Evolutionary conservation across 306 rosid genomes (phyloP).

Genomic region (Mimosa bimucronata): DNA sequence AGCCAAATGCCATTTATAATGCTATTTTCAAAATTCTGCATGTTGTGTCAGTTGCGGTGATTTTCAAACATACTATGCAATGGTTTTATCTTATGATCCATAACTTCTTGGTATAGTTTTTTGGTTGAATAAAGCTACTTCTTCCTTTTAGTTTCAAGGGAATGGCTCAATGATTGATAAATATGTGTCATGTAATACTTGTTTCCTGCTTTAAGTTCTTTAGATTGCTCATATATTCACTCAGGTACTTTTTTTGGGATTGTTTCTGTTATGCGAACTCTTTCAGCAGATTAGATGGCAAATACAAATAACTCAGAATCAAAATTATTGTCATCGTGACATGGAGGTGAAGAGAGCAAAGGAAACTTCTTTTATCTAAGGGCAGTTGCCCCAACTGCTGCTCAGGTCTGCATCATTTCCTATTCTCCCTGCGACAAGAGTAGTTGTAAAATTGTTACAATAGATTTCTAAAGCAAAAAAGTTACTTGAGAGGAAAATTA

Average conservation of each 20-base stretch:
- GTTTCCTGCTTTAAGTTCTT: no score
- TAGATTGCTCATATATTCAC: no score
- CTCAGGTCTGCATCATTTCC: no score
- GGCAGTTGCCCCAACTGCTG: slow-evolving; percentile 97
- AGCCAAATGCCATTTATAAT: no score
- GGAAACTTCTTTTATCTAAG: slow-evolving; percentile 80
- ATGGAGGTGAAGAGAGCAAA: slow-evolving; percentile 95
- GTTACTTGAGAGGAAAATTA: no score
- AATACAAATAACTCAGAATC: slow-evolving; percentile 85
- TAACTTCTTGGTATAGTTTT: slow-evolving; percentile 19
- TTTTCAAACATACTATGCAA: no score
- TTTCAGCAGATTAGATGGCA: slow-evolving; percentile 99
- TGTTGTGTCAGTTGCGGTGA: no score
- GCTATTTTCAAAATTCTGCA: no score
- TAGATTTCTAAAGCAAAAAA: neutral
- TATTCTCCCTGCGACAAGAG: slow-evolving; percentile 20
- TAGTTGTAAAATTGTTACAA: slow-evolving; percentile 10
- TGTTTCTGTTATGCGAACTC: slow-evolving; percentile 95
- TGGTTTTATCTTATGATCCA: no score
- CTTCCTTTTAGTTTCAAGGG: neutral
- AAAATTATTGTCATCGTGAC: slow-evolving; percentile 74
- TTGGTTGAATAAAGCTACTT: neutral
- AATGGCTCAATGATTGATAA: neutral
- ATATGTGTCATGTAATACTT: neutral
- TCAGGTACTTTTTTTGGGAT: no score